Percentiles rank a stretch among this genome's conserved stretches.
These are phyloP conservation scores for Lagerstroemia speciosa DNA, from an alignment of 345 rosid genomes.

Conservation along the genomic window DNA sequence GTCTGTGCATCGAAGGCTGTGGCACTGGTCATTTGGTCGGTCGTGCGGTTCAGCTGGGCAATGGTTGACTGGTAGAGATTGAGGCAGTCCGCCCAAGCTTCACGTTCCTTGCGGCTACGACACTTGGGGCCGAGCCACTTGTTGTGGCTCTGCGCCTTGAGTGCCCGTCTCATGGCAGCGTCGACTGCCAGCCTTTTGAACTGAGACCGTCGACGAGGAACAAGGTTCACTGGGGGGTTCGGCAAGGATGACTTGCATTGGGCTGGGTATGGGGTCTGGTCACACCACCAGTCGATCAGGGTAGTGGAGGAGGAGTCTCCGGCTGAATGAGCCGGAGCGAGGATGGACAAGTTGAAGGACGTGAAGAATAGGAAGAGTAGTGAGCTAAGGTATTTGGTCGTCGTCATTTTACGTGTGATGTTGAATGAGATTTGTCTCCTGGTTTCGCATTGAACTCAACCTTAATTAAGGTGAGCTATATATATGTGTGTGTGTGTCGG, in stretches of 20 bases:
- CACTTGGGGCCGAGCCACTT: constrained; percentile 45
- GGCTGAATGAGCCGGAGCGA: constrained; percentile 12
- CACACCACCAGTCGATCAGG: constrained; percentile 53
- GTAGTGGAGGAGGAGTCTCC: background rate
- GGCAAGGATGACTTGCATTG: constrained; percentile 48
- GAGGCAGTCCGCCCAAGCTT: constrained; percentile 80
- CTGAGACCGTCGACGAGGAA: constrained; percentile 33
- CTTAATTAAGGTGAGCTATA: no score
- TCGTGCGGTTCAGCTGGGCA: constrained; percentile 46
- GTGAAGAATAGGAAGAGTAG: constrained; percentile 8
- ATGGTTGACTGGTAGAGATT: constrained; percentile 44
- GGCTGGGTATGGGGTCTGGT: constrained; percentile 58
- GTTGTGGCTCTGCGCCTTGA: constrained; percentile 36
- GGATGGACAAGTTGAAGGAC: constrained; percentile 1
- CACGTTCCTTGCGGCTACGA: constrained; percentile 39
- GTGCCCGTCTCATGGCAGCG: constrained; percentile 52
- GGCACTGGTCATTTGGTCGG: constrained; percentile 33
- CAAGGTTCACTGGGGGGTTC: constrained; percentile 17
- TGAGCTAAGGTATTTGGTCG: background rate
- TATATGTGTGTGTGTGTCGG: no score
- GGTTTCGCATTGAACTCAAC: no score
- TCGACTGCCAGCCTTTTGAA: constrained; percentile 36
- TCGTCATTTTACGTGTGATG: background rate
- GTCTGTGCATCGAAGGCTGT: constrained; percentile 60
- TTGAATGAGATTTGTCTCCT: no score